phyloP scores from a whole-genome alignment of 1,284 basidiomycete genomes.

The Naganishia sp. region DNA sequence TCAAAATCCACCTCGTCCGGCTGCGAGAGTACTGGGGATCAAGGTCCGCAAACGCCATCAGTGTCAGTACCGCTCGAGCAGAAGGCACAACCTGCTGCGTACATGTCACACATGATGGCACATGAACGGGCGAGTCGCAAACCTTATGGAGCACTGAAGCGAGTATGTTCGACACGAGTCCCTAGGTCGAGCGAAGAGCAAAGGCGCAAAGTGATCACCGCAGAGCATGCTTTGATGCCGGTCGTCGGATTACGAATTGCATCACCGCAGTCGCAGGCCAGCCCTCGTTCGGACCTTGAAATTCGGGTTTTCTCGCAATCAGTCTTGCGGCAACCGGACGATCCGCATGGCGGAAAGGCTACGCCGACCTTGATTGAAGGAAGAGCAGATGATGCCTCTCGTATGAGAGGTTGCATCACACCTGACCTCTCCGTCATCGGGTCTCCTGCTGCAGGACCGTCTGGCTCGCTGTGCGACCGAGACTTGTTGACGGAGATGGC shows the following conservation, averaged over 20 bases:
- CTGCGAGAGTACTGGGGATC: no score
- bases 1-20: no score
- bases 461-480: background rate
- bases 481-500: background rate
- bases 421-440: background rate
- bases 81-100: no score
- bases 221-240: background rate
- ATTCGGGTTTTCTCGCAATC: background rate
- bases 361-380: no score
- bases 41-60: no score
- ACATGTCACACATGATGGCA: conserved; percentile 17
- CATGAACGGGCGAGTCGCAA: conserved; percentile 4
- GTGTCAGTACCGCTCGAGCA: no score
- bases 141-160: conserved; percentile 23
- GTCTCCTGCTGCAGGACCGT: background rate
- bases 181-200: background rate
- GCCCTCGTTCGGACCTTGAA: background rate
- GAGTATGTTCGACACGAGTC: background rate
- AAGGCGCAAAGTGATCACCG: background rate
- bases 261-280: background rate
- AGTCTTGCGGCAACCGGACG: background rate
- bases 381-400: background rate
- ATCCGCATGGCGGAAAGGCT: background rate
- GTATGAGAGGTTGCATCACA: background rate
- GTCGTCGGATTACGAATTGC: background rate